These are phyloP conservation scores for Allium fistulosum DNA, from an alignment of 106 monocot species.

Conservation along the genomic window DNA sequence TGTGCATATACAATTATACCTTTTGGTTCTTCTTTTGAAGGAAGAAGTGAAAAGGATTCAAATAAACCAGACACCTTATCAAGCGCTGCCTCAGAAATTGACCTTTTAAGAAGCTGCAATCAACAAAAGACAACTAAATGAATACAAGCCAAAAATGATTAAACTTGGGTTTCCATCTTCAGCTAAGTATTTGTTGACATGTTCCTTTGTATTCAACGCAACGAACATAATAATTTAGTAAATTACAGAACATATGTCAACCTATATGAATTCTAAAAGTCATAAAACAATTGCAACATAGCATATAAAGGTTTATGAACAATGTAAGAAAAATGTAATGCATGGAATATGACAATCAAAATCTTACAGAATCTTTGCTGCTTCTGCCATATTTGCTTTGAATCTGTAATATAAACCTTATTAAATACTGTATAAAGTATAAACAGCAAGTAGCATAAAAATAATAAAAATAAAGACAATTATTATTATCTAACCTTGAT, in stretches of 20 bases:
- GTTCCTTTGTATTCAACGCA: no score
- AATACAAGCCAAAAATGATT: no score
- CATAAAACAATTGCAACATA: no score
- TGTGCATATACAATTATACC: constrained; percentile 23
- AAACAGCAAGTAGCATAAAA: background rate
- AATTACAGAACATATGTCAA: no score
- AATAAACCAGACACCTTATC: constrained; percentile 64
- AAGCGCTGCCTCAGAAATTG: constrained; percentile 59
- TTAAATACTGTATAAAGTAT: constrained; percentile 9
- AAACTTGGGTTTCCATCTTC: no score
- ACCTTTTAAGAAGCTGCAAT: constrained; percentile 51
- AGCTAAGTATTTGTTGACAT: no score
- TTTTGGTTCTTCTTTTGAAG: constrained; percentile 48
- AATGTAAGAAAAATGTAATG: no score
- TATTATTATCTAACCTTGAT: constrained; percentile 39
- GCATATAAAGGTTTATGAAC: no score
- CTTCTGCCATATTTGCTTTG: constrained; percentile 59
- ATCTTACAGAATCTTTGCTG: constrained; percentile 45
- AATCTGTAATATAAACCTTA: constrained; percentile 30
- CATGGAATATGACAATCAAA: background rate
- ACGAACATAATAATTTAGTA: no score
- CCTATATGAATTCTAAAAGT: no score
- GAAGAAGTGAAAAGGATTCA: constrained; percentile 62
- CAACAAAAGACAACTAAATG: background rate
- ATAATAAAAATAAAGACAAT: no score